Evolutionary conservation across 2,329 filamentous ascomycete genomes (phyloP), one percentile per base, ranked within the genome.

Genomic region (Botrytis cinerea): DNA sequence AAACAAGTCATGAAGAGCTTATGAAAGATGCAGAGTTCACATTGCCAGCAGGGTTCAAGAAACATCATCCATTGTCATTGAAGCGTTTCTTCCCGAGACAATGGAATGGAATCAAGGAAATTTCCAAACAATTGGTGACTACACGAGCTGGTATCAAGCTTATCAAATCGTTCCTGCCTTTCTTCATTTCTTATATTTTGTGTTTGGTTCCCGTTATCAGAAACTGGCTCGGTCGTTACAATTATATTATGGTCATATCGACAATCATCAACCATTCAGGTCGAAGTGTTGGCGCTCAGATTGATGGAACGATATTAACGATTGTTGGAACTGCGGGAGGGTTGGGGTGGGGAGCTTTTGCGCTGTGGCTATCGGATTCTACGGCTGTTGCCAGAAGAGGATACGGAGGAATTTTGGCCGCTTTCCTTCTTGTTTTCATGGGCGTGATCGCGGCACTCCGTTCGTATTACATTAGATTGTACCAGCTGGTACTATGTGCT

Each of bases 251-350:
- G 83, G 85, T 83, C 6, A 79, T 90, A 66, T 89, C 88, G 3
- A 82, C 86, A n/a, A 84, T 89, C 32, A 77, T 90, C 62, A 90
- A 89, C 73, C 88, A 90, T 76, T 84, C 88, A 4, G 87, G 86
- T 35, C 83, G 88, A 54, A 85, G 86, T 1, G 77, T 89, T 70
- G 88, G 88, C 9, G 85, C 87, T 20, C 88, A 90, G 76, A 79
- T 90, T 35, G 88, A 90, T 77, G 88, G 88, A 2, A 80, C 85
- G 6, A 72, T 88, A 60, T 79, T 87, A 32, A 89, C 87, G 8
- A 85, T 84, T n/a, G 45, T 87, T 9, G 88, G 88, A 4, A 86
- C 86, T 1, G 85, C 85, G 8, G 82, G 84, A 45, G 88, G 88
- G 1, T 79, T 90, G 12, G 87, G 84, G 20, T 89, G 87, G 85